These are phyloP conservation scores for Zhuliangozyma parablackwelliae DNA, from an alignment of 1,139 yeast genomes.

Conservation along the genomic window DNA sequence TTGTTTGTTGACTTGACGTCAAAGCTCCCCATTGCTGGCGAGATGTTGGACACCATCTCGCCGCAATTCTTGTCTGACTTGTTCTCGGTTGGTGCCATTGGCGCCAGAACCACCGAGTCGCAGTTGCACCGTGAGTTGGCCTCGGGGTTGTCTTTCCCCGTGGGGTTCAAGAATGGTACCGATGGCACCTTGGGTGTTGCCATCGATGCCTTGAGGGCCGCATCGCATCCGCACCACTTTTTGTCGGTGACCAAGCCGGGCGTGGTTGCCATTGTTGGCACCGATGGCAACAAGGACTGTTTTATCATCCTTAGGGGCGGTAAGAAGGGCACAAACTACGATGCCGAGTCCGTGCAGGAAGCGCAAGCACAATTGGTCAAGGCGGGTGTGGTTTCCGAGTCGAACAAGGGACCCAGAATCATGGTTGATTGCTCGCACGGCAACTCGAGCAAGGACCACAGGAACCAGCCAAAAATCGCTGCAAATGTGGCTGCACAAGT, in stretches of 20 bases:
- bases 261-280: constrained; percentile 90
- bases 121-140: constrained; percentile 97
- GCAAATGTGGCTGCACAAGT: constrained; percentile 77
- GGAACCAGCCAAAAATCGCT: constrained; percentile 89
- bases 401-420: constrained; percentile 40
- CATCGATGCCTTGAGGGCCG: constrained; percentile 89
- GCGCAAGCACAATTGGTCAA: constrained; percentile 55
- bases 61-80: constrained; percentile 96
- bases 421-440: constrained; percentile 99
- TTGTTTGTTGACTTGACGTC: constrained; percentile 81
- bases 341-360: constrained; percentile 66
- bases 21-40: constrained; percentile 86
- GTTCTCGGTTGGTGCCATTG: constrained; percentile 93
- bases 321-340: constrained; percentile 88
- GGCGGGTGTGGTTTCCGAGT: constrained; percentile 24
- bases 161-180: constrained; percentile 97
- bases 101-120: constrained; percentile 98
- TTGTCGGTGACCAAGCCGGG: constrained; percentile 97
- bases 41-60: constrained; percentile 96
- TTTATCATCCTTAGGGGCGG: constrained; percentile 95
- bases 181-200: constrained; percentile 95
- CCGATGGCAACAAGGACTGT: constrained; percentile 88
- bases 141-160: constrained; percentile 94
- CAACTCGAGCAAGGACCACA: constrained; percentile 88
- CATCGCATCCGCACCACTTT: constrained; percentile 90